Conservation (phyloP, 805 yeast genomes). For the Yamadazyma sp. region DNA sequence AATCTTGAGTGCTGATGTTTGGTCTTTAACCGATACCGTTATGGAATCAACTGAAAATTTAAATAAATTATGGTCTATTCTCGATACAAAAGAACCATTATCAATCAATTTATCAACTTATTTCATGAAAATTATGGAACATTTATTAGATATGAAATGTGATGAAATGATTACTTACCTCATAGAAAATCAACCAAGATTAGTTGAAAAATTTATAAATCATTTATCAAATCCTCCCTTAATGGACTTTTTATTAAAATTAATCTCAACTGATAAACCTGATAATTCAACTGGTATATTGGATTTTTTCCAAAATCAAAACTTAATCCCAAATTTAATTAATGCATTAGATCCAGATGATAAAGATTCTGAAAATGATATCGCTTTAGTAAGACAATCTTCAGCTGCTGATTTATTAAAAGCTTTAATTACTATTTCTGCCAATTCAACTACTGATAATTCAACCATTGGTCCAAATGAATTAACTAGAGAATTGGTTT, state of each 20-base stretch:
- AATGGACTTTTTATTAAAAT: constrained; percentile 43
- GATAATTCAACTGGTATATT: constrained; percentile 46
- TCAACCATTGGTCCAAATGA: constrained; percentile 47
- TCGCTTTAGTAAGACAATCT: constrained; percentile 30
- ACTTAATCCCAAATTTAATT: constrained; percentile 33
- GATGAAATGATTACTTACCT: constrained; percentile 45
- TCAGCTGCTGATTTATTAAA: constrained; percentile 45
- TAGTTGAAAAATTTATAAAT: constrained; percentile 41
- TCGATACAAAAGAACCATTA: constrained; percentile 65
- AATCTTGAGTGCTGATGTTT: constrained; percentile 84
- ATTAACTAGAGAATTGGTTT: constrained; percentile 42
- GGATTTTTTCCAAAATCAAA: constrained; percentile 41
- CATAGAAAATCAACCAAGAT: constrained; percentile 39
- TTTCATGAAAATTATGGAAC: constrained; percentile 88
- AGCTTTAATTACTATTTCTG: constrained; percentile 45
- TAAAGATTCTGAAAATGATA: constrained; percentile 12
- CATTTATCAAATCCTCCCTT: constrained; percentile 45
- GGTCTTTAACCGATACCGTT: constrained; percentile 89
- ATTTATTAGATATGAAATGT: constrained; percentile 45
- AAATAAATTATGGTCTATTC: constrained; percentile 72
- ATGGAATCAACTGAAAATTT: constrained; percentile 69
- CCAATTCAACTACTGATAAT: constrained; percentile 44
- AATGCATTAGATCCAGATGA: constrained; percentile 27
- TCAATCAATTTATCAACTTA: constrained; percentile 79
- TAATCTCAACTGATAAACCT: constrained; percentile 45